phyloP scores from a whole-genome alignment of 164 flowering plant genomes.

The Nelumbo lutea region DNA sequence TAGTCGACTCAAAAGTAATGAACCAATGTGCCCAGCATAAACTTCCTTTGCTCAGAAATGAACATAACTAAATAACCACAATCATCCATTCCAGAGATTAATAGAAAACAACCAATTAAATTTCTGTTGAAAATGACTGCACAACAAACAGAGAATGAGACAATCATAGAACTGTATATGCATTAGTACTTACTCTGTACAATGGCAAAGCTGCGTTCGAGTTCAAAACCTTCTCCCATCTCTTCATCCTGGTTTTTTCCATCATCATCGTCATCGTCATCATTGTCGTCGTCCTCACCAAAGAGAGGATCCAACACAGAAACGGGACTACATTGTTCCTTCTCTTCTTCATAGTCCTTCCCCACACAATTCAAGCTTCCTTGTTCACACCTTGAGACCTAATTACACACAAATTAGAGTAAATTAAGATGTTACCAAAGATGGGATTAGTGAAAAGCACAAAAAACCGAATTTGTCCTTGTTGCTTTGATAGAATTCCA shows the following conservation, averaged over 20 bases:
- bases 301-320: conserved; percentile 81
- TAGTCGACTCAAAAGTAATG: too few species aligned
- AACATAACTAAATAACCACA: too few species aligned
- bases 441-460: too few species aligned
- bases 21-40: too few species aligned
- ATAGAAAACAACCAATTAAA: too few species aligned
- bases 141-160: too few species aligned
- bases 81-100: too few species aligned
- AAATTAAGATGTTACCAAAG: too few species aligned
- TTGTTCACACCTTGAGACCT: conserved; percentile 22
- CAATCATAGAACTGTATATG: too few species aligned
- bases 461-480: not conserved
- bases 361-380: not conserved
- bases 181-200: conserved; percentile 57
- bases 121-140: too few species aligned
- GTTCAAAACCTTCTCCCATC: conserved; percentile 31
- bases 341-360: conserved; percentile 41
- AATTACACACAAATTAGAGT: not conserved
- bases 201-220: conserved; percentile 61
- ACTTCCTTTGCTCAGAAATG: too few species aligned
- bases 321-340: conserved; percentile 87
- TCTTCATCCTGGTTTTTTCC: conserved; percentile 7
- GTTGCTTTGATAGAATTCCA: not conserved
- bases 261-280: conserved; percentile 1
- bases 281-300: conserved; percentile 41